These are phyloP conservation scores for Solanum clarkiae DNA, from an alignment of 257 asterid genomes.

Conservation along the genomic window DNA sequence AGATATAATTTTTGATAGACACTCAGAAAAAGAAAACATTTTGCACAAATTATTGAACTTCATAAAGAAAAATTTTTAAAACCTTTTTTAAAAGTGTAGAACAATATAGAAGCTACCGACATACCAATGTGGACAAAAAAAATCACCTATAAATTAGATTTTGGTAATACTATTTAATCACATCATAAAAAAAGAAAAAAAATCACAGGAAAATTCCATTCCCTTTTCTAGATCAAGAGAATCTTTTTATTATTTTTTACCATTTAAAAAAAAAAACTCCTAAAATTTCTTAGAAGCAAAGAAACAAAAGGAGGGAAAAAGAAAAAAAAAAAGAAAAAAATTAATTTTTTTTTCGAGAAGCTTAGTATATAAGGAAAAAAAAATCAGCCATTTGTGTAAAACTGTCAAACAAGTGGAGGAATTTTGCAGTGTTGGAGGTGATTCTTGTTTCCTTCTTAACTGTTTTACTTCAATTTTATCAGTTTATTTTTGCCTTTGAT, in stretches of 20 bases:
- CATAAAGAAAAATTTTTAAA: not conserved
- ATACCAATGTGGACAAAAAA: not conserved
- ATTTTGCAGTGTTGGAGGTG: not conserved
- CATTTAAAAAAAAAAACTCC: not conserved
- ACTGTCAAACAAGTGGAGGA: not conserved
- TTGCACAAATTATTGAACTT: not conserved
- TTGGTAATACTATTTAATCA: not conserved
- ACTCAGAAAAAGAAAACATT: not conserved
- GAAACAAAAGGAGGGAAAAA: not conserved
- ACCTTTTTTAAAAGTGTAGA: not conserved
- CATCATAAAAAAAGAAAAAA: not conserved
- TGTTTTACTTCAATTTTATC: constrained; percentile 20
- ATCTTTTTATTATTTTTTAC: not conserved
- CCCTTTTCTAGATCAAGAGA: not conserved
- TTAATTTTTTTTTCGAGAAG: not conserved
- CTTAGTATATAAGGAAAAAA: not conserved
- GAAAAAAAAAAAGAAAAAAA: not conserved
- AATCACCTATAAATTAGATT: not conserved
- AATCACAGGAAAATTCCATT: not conserved
- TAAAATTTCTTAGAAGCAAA: not conserved
- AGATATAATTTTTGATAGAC: not conserved
- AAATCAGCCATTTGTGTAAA: not conserved
- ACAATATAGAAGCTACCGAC: not conserved
- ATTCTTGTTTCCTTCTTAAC: constrained; percentile 16
- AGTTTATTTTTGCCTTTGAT: constrained; percentile 17